Base-by-base conservation (phyloP, 192 early-diverging fungal species). In the Cladochytrium replicatum region DNA sequence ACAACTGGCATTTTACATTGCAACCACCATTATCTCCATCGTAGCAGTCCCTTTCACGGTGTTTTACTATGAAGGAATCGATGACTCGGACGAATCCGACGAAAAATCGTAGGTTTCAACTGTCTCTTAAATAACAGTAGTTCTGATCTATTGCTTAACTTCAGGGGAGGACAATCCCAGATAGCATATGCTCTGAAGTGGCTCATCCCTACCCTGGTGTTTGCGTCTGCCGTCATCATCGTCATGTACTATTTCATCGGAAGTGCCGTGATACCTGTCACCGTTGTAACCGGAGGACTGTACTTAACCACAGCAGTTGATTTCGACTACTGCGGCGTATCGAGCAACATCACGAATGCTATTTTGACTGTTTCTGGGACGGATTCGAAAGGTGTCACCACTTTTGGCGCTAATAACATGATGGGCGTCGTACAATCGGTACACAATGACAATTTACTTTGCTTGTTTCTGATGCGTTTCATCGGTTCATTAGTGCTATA, bases 11-110 rank as follows among this genome's bases (percentile, higher is more conserved):
- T 74, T 75, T 37, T 80, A 75, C 51, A 58, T 67, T 13, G 23
- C 69, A 1, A 61, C 78, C 5, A 50, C 70, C 19, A 38, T 66
- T 4, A n/a, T 82, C 15, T 58, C 63, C 5, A 25, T 76, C 1
- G 63, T 79, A 13, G 40, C 54, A 0, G 67, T 80, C 7, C 78
- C 78, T 9, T 80, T 80, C 53, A 77, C 73, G 28, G 66, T 75
- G 38, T 80, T 74, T 54, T 80, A 68, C 58, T 80, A 80, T 55
- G 78, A 80, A 44, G 78, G 74, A 2, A 21, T 49, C 2, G 72
- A 79, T 44, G 74, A 72, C 39, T 52, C 47, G 23, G 74, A 74
- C 29, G 58, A 67, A 19, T 49, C 46, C 17, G 70, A 60, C 25
- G 66, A 72, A 28, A 46, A 57, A 41, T 61, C 52, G 69, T 74